Base-by-base conservation (phyloP, 495 filamentous ascomycete species). In the Paragyromitra xinjiangensis region DNA sequence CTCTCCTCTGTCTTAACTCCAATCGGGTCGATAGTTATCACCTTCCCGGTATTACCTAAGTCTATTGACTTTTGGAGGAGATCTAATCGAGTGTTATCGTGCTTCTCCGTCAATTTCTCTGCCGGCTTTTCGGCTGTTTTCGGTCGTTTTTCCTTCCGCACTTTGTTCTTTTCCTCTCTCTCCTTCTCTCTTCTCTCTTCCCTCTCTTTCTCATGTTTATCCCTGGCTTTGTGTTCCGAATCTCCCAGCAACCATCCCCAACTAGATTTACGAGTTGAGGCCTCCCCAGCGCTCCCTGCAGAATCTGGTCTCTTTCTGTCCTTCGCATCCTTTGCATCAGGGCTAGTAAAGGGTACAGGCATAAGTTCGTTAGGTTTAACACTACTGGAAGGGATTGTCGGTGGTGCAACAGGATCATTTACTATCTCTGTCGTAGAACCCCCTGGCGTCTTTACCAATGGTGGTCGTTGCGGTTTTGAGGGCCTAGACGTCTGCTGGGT, bases 51-150 rank as follows among this genome's bases (percentile, higher is more conserved):
- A 59, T 84, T 79, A 1, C 83, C 85, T 53, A 85, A 84, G 42
- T 91, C 94, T 80, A 93, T 93, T 0, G 95, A 94, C 69, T 88
- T 91, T 80, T 97, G 92, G 34, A 94, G 83, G 7, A 93, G 87
- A 76, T 98, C 95, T 61, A 96, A 85, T 3, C 94, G 90, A 26
- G 94, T 89, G 78, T 89, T 91, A 76, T 94, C 93, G 71, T 91
- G 86, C 56, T 87, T 85, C 11, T 88, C 87, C 40, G 64, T 58
- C 7, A 80, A 51, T 74, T 87, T 89, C 39, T 92, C 91, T 22
- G 85, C 83, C 6, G 81, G 50, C 73, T 87, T 89, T 42, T 92
- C 91, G 19, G 86, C 83, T 8, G 84, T 78, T 22, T 87, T 90
- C 24, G 80, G 80, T 34, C 80, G 75, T 40, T 84, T 87, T 82